These are phyloP conservation scores for Coemansia reversa DNA, from an alignment of 192 early-diverging fungal genomes.

Conservation along the genomic window DNA sequence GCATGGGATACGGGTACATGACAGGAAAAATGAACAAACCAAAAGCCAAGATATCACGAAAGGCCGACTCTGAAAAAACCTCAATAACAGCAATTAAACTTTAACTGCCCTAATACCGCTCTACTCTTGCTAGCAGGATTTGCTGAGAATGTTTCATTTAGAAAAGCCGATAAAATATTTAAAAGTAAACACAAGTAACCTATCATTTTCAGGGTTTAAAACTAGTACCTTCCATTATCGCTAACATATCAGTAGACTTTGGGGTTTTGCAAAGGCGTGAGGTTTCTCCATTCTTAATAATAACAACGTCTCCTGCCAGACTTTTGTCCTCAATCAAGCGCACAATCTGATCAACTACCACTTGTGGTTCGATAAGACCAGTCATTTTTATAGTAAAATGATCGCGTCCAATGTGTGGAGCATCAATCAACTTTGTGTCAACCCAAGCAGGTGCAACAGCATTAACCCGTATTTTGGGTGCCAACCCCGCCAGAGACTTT, in stretches of 20 bases:
- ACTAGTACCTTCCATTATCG: no score
- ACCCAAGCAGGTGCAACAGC: conserved; percentile 58
- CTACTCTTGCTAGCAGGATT: no score
- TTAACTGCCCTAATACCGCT: no score
- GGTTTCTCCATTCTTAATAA: conserved; percentile 11
- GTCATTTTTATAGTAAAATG: conserved; percentile 17
- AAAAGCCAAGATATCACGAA: conserved; percentile 31
- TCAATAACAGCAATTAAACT: conserved; percentile 19
- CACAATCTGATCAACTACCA: conserved; percentile 56
- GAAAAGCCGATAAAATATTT: no score
- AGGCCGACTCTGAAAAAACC: neutral
- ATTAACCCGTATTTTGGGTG: conserved; percentile 61
- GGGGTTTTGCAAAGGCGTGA: conserved; percentile 18
- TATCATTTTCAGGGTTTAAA: no score
- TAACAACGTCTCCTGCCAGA: conserved; percentile 49
- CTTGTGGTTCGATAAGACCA: conserved; percentile 29
- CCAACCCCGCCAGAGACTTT: conserved; percentile 39
- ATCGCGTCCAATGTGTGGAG: conserved; percentile 31
- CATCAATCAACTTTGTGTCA: conserved; percentile 53
- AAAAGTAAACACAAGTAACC: neutral
- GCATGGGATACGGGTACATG: conserved; percentile 62
- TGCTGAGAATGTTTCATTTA: no score
- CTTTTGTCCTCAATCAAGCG: conserved; percentile 54
- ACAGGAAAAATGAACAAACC: conserved; percentile 21
- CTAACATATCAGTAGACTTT: conserved; percentile 21